Evolutionary conservation across 352 stramenopile genomes (phyloP).

Genomic region (Blastocystis sp.): DNA sequence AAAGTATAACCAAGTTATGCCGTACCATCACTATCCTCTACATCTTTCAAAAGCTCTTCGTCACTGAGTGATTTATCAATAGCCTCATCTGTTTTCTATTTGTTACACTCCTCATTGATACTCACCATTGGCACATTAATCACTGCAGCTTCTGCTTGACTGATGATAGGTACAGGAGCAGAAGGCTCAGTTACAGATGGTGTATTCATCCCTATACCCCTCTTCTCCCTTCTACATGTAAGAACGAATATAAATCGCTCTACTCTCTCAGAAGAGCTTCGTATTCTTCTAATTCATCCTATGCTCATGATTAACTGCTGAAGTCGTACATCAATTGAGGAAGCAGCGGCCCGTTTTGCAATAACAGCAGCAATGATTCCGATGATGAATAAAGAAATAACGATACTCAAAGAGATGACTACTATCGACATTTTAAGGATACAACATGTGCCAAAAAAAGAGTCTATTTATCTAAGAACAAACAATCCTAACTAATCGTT

Average conservation of each 20-base stretch:
- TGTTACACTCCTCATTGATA: background rate
- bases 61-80: conserved; percentile 11
- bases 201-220: background rate
- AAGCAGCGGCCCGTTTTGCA: background rate
- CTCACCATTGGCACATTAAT: background rate
- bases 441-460: background rate
- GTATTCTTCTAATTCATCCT: conserved; percentile 43
- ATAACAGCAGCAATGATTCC: background rate
- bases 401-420: background rate
- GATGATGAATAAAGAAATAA: conserved; percentile 2
- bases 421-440: conserved; percentile 8
- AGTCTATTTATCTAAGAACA: background rate
- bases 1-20: background rate
- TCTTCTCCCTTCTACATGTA: conserved; percentile 30
- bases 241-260: background rate
- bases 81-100: background rate
- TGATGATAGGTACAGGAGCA: conserved; percentile 13
- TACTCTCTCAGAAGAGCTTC: conserved; percentile 34
- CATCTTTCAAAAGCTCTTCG: conserved; percentile 46
- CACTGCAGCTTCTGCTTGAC: background rate
- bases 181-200: background rate
- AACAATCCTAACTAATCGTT: background rate
- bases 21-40: conserved; percentile 44
- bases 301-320: background rate
- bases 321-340: conserved; percentile 27